Evolutionary conservation across 2,329 filamentous ascomycete genomes (phyloP).

Genomic region (Verruconis gallopava): DNA sequence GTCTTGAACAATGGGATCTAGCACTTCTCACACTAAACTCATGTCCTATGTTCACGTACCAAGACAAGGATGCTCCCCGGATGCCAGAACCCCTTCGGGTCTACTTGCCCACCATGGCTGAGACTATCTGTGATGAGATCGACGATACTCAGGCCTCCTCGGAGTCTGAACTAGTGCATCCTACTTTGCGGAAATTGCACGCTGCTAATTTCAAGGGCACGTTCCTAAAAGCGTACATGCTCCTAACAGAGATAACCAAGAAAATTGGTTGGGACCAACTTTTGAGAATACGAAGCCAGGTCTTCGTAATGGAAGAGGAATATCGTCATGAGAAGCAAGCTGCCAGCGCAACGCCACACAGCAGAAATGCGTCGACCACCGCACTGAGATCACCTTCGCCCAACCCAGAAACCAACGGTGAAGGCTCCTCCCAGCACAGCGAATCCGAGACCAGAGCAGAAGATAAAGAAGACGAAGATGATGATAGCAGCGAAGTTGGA

Average conservation of each 20-base stretch:
- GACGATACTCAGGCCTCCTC: conserved; percentile 73
- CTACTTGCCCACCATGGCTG: conserved; percentile 71
- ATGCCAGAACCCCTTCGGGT: conserved; percentile 90
- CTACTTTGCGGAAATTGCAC: conserved; percentile 71
- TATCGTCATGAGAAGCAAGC: conserved; percentile 70
- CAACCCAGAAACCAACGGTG: conserved; percentile 6
- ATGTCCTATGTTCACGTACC: conserved; percentile 99
- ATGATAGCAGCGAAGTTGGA: conserved; percentile 12
- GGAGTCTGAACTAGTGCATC: conserved; percentile 75
- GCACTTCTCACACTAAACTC: conserved; percentile 92
- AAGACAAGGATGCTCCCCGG: conserved; percentile 89
- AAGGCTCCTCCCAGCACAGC: conserved; percentile 38
- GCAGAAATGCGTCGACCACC: conserved; percentile 67
- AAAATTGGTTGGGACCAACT: conserved; percentile 98
- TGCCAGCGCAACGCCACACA: conserved; percentile 26
- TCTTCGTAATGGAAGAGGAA: conserved; percentile 99
- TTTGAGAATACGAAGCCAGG: conserved; percentile 84
- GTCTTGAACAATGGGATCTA: conserved; percentile 91
- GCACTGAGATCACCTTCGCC: conserved; percentile 46
- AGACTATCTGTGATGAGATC: conserved; percentile 89
- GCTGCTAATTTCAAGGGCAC: conserved; percentile 88
- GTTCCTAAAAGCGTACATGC: conserved; percentile 85
- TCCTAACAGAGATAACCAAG: conserved; percentile 88
- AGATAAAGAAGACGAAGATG: conserved; percentile 22
- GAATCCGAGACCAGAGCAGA: conserved; percentile 26